Percentiles rank a stretch among this genome's conserved stretches.
phyloP scores from a whole-genome alignment of 148 eudicot species.

The Rhododendron ferrugineum region DNA sequence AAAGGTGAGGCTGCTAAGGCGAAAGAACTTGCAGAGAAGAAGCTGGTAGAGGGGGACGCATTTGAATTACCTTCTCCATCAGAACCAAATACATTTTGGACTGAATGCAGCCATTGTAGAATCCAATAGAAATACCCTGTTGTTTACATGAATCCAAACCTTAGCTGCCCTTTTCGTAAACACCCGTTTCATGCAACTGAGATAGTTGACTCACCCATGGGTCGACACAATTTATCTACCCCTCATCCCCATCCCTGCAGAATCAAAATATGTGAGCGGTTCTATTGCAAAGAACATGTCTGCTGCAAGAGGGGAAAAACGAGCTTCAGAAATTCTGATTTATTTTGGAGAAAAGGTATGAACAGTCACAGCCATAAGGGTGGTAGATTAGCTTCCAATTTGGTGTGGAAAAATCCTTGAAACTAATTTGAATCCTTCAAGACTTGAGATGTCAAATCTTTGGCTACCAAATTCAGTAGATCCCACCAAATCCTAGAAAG shows the following conservation, averaged over 20 bases:
- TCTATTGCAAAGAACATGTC: not conserved
- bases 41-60: not conserved
- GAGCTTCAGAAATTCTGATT: slow-evolving; percentile 20
- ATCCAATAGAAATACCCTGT: slow-evolving; percentile 50
- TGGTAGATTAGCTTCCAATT: not conserved
- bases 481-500: not conserved
- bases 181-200: slow-evolving; percentile 45
- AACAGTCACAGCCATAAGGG: slow-evolving; percentile 19
- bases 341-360: slow-evolving; percentile 30
- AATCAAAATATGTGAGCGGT: slow-evolving; percentile 5
- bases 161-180: slow-evolving; percentile 45
- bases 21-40: not conserved
- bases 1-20: not conserved
- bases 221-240: not conserved
- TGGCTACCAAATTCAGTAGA: not conserved
- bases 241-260: slow-evolving; percentile 2
- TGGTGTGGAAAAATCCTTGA: not conserved
- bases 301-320: not conserved
- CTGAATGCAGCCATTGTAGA: slow-evolving; percentile 45
- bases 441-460: not conserved
- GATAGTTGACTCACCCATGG: slow-evolving; percentile 35
- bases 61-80: slow-evolving; percentile 17
- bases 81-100: slow-evolving; percentile 52
- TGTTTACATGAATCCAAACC: slow-evolving; percentile 44
- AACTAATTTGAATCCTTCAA: not conserved